Percentiles rank a stretch among this genome's conserved stretches.
These are phyloP conservation scores for Evansstolkia leycettana DNA, from an alignment of 495 filamentous ascomycete genomes.

Conservation along the genomic window DNA sequence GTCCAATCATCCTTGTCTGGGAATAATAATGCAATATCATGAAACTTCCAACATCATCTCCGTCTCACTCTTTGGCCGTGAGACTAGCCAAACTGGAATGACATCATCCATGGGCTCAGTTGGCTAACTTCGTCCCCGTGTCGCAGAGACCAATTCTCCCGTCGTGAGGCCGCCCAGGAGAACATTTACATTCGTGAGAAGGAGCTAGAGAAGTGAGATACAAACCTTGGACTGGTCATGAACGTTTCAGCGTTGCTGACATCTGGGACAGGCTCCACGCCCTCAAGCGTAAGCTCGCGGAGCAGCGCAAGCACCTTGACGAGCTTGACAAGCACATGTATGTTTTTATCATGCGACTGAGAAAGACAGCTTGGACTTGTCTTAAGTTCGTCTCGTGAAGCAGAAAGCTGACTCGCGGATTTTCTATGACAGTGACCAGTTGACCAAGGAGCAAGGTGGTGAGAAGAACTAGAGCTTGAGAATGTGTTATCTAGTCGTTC, in stretches of 20 bases:
- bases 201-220: constrained; percentile 67
- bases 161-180: constrained; percentile 81
- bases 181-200: constrained; percentile 68
- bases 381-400: not conserved
- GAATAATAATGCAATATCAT: constrained; percentile 1
- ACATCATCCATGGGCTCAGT: constrained; percentile 6
- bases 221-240: not conserved
- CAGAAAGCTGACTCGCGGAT: not conserved
- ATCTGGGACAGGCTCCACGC: constrained; percentile 31
- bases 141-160: constrained; percentile 68
- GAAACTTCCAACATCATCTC: not conserved
- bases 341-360: constrained; percentile 12
- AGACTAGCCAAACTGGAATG: too few relatives aligned
- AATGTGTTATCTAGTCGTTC: too few relatives aligned
- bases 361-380: not conserved
- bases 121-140: too few relatives aligned
- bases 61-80: constrained; percentile 1
- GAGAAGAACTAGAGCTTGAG: not conserved
- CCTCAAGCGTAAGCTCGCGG: constrained; percentile 65
- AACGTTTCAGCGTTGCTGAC: constrained; percentile 1
- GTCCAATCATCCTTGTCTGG: not conserved
- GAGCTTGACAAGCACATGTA: constrained; percentile 79
- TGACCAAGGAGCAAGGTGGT: constrained; percentile 11
- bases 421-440: constrained; percentile 5
- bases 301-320: constrained; percentile 71